These are phyloP conservation scores for Aurinia saxatilis DNA, from an alignment of 345 rosid species.

Conservation along the genomic window DNA sequence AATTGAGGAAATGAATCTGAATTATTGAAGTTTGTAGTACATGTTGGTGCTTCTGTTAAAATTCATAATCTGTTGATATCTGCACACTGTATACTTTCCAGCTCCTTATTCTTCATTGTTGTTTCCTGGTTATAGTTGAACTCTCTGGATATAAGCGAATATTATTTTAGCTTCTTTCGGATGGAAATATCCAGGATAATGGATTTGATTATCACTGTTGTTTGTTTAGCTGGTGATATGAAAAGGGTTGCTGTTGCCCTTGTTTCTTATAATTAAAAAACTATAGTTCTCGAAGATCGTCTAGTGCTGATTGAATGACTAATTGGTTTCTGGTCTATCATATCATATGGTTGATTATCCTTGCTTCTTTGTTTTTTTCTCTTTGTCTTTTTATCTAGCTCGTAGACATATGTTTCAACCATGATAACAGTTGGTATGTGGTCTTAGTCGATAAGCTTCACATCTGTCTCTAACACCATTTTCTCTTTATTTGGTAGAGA, in stretches of 20 bases:
- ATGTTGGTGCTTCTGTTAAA: background rate
- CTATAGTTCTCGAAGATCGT: background rate
- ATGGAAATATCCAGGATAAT: background rate
- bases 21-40: background rate
- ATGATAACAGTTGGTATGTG: background rate
- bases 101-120: background rate
- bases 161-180: background rate
- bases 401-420: background rate
- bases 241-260: background rate
- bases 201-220: background rate
- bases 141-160: background rate
- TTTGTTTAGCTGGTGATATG: background rate
- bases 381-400: background rate
- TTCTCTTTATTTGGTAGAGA: constrained; percentile 50
- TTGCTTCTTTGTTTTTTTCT: background rate
- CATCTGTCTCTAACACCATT: background rate
- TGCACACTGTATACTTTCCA: background rate
- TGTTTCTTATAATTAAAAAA: too few species aligned
- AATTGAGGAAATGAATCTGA: background rate
- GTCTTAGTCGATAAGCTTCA: background rate
- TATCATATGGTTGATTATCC: background rate
- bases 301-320: background rate
- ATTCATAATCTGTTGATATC: background rate
- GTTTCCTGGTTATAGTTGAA: background rate
- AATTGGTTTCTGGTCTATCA: background rate